Base-by-base conservation (phyloP, 140 eudicot genomes). In the Bidens hawaiensis region DNA sequence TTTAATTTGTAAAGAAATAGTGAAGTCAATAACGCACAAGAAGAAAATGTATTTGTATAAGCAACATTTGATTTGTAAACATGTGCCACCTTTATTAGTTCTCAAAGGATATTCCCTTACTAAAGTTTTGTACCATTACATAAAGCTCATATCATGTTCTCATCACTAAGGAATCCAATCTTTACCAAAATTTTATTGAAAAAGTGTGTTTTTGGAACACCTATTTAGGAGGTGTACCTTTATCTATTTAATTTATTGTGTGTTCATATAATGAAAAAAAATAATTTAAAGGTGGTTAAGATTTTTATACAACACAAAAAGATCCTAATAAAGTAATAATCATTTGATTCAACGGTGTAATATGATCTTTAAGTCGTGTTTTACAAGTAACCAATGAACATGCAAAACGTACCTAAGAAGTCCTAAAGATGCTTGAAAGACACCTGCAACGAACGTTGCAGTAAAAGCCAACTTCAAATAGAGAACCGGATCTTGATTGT, bases 381-480 rank as follows among this genome's bases (percentile, higher is more conserved):
- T 54, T 61, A 48, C 30, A 38, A 50, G 36, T 50, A 71, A 19
- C n/a, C 10, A 1, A 17, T 7, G 24, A 49, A 48, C 14, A 38
- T 1, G 14, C 9, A 45, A 21, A 24, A 24, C 21, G 15, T 82
- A 83, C 99, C 99, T 94, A 15, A 94, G 81, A 30, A 88, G 77
- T 11, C 99, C 99, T 26, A 94, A 77, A 64, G 97, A 79, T 25
- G 97, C 94, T 51, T 94, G 99, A 71, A 94, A 88, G 25, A 94
- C 74, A 43, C 99, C 99, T 11, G 97, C 97, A 58, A 94, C 75
- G 76, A 94, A 85, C 34, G 99, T 88, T 27, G 99, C 79, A 22
- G 99, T 94, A 59, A 94, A 85, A 57, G 99, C 99, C 71, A 94
- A 72, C 60, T 83, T 82, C 36, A 94, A 94, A 73, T 88, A 94